These are phyloP conservation scores for Wickerhamiella spandovensis DNA, from an alignment of 805 yeast genomes.

Conservation along the genomic window DNA sequence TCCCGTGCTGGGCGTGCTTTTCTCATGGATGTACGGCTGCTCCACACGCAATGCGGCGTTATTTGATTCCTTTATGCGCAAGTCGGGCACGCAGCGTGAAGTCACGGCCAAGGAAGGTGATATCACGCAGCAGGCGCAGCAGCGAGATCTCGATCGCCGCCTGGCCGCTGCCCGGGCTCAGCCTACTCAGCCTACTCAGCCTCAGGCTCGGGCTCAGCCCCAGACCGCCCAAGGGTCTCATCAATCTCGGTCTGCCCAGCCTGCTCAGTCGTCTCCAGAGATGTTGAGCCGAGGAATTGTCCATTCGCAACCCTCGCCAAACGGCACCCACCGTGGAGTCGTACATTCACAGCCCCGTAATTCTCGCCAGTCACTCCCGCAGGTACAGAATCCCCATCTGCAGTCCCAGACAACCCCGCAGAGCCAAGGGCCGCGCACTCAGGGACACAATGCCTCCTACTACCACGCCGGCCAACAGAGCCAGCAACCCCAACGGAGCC, in stretches of 20 bases:
- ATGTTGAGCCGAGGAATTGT: no score
- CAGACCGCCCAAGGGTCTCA: no score
- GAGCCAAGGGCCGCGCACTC: no score
- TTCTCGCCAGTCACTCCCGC: no score
- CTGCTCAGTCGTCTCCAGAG: no score
- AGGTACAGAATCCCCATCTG: no score
- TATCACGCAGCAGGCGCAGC: neutral
- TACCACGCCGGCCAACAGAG: no score
- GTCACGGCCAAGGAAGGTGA: neutral
- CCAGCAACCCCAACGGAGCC: neutral
- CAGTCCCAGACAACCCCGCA: no score
- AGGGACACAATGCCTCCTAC: no score
- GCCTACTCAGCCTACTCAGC: no score
- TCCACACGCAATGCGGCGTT: conserved; percentile 83
- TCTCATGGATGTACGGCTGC: conserved; percentile 73
- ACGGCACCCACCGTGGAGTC: neutral
- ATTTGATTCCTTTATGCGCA: conserved; percentile 38
- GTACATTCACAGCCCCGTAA: neutral
- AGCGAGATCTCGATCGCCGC: neutral
- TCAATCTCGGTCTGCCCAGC: no score
- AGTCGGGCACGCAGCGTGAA: conserved; percentile 10
- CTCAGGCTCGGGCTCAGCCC: neutral
- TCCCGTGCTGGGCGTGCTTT: conserved; percentile 66
- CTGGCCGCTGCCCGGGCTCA: neutral
- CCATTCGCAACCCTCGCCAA: no score